These are phyloP conservation scores for Fistulinella prunicolor DNA, from an alignment of 768 basidiomycete genomes.

Conservation along the genomic window DNA sequence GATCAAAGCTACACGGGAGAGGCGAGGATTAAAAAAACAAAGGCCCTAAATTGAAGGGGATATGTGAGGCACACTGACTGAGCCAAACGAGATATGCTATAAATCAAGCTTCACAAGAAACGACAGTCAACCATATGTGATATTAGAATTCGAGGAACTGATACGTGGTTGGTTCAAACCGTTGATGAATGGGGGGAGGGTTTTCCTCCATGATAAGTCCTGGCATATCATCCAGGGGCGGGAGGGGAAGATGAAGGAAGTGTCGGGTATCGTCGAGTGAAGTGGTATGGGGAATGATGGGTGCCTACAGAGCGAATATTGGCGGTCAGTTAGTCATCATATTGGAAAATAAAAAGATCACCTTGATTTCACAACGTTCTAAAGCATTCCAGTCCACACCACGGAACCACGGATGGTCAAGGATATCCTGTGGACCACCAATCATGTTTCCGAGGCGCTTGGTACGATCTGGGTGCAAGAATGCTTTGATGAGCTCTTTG, in stretches of 20 bases:
- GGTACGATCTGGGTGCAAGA: constrained; percentile 88
- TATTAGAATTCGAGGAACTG: constrained; percentile 78
- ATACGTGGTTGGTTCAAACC: constrained; percentile 64
- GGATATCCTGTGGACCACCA: constrained; percentile 87
- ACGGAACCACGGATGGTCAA: constrained; percentile 92
- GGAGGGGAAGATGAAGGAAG: constrained; percentile 78
- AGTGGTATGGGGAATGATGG: constrained; percentile 80
- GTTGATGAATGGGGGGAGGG: constrained; percentile 54
- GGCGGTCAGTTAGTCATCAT: neutral
- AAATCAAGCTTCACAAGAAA: constrained; percentile 18
- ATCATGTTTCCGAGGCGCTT: constrained; percentile 92
- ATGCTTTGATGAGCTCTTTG: constrained; percentile 81
- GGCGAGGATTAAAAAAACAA: constrained; percentile 3
- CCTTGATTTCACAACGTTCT: constrained; percentile 82
- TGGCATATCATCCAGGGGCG: constrained; percentile 73
- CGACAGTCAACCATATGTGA: constrained; percentile 2
- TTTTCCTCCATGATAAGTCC: constrained; percentile 67
- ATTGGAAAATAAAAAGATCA: constrained; percentile 36
- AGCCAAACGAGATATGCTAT: constrained; percentile 25
- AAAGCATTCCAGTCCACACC: constrained; percentile 92
- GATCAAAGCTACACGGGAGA: constrained; percentile 28
- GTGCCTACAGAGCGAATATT: constrained; percentile 51
- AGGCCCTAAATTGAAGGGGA: constrained; percentile 5
- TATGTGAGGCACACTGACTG: constrained; percentile 2
- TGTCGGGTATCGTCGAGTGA: constrained; percentile 83